Percentiles rank a stretch among this genome's conserved stretches.
phyloP scores from a whole-genome alignment of 352 stramenopile species.

The Phytophthora colocasiae region DNA sequence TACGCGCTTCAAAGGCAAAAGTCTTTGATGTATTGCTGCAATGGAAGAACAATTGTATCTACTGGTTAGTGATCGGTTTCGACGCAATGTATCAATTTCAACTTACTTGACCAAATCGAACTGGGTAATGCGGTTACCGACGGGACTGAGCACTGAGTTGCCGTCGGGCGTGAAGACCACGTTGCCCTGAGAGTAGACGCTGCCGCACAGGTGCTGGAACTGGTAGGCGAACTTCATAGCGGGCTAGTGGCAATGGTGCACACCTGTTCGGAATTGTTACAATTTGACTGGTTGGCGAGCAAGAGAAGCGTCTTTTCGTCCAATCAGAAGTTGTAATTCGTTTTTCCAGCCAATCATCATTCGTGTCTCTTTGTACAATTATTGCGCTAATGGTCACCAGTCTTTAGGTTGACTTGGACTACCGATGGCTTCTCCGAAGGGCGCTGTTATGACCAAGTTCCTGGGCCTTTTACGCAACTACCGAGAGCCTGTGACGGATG shows the following conservation, averaged over 20 bases:
- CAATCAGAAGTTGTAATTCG: slow-evolving; percentile 25
- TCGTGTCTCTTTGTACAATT: slow-evolving; percentile 14
- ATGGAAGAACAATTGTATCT: slow-evolving; percentile 11
- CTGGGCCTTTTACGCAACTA: slow-evolving; percentile 82
- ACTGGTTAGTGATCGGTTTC: slow-evolving; percentile 4
- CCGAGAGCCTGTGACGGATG: slow-evolving; percentile 79
- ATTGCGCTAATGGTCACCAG: slow-evolving; percentile 22
- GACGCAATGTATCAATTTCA: no score
- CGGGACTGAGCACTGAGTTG: slow-evolving; percentile 92
- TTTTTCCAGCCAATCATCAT: slow-evolving; percentile 41
- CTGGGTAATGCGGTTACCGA: slow-evolving; percentile 95
- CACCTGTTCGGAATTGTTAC: slow-evolving; percentile 9
- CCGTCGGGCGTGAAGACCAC: slow-evolving; percentile 93
- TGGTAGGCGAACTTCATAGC: slow-evolving; percentile 92
- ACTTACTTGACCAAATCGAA: slow-evolving; percentile 94
- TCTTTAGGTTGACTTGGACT: slow-evolving; percentile 17
- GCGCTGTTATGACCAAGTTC: slow-evolving; percentile 70
- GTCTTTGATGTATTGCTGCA: slow-evolving; percentile 87
- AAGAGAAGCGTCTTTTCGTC: slow-evolving; percentile 35
- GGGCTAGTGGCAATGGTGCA: slow-evolving; percentile 5
- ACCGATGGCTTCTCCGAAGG: slow-evolving; percentile 37
- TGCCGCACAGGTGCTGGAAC: slow-evolving; percentile 94
- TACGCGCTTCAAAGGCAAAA: slow-evolving; percentile 92
- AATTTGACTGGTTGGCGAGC: slow-evolving; percentile 52
- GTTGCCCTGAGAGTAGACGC: slow-evolving; percentile 94